phyloP scores from a whole-genome alignment of 1,284 basidiomycete species.

The Tylopilus sp. region DNA sequence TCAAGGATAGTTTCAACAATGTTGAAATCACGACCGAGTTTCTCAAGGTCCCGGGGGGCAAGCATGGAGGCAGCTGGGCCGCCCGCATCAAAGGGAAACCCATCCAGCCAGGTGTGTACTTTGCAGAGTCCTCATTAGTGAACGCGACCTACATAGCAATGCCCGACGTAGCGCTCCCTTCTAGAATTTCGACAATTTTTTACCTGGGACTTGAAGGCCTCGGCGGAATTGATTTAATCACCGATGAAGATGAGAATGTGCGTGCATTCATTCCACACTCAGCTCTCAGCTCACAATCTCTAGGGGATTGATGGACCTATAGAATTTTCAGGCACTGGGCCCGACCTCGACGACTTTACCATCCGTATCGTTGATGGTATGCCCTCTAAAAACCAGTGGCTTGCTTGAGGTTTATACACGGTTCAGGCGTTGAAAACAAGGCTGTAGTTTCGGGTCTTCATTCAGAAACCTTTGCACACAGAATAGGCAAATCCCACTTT shows the following conservation, averaged over 20 bases:
- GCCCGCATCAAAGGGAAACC: conserved; percentile 83
- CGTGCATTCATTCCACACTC: conserved; percentile 16
- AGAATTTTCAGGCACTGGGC: conserved; percentile 66
- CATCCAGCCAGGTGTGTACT: conserved; percentile 56
- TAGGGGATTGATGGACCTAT: conserved; percentile 73
- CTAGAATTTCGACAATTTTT: conserved; percentile 73
- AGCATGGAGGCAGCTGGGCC: conserved; percentile 86
- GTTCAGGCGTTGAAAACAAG: conserved; percentile 55
- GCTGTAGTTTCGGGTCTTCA: conserved; percentile 52
- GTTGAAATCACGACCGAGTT: conserved; percentile 82
- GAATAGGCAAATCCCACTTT: conserved; percentile 72
- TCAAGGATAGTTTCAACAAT: conserved; percentile 81
- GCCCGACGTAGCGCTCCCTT: conserved; percentile 43
- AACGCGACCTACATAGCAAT: conserved; percentile 4
- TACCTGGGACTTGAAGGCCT: conserved; percentile 86
- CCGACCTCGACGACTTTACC: conserved; percentile 77
- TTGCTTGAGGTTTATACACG: conserved; percentile 3
- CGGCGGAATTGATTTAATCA: conserved; percentile 77
- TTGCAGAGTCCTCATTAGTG: neutral
- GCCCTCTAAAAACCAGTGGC: conserved; percentile 10
- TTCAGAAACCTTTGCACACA: conserved; percentile 56
- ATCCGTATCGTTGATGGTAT: conserved; percentile 79
- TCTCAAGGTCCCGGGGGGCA: conserved; percentile 76
- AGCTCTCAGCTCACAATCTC: conserved; percentile 6
- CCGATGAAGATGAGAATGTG: conserved; percentile 70